Base-by-base conservation (phyloP, 805 yeast genomes). In the Metschnikowia lachancei region DNA sequence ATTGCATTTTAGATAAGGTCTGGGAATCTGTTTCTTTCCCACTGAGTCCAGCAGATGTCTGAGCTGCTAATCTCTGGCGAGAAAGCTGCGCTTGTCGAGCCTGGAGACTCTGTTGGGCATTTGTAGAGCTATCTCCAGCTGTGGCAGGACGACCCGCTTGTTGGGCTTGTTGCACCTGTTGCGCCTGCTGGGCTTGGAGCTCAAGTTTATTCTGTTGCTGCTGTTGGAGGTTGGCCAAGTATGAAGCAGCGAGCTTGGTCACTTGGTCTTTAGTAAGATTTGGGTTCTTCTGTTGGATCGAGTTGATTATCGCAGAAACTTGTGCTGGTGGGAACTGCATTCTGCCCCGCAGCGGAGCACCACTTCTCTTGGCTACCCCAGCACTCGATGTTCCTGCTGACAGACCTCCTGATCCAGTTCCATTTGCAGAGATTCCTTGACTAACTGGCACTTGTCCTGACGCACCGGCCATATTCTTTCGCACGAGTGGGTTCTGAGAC, bases 261-360 rank as follows among this genome's bases (percentile, higher is more conserved):
- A 83, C 86, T 55, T 83, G 85, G 46, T 79, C 83, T 50, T 81
- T 81, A 10, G 80, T 70, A 58, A 81, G 65, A 28, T 72, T 76
- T 1, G 89, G 89, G 59, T 83, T 78, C 55, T 81, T 81, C n/a
- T 75, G 65, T 58, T 82, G 86, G 44, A 83, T 82, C 37, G 82
- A 80, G 53, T 73, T 78, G 47, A 83, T 78, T 35, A 83, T 75
- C 1, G 85, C 83, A 9, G 85, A 75, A 3, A 83, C 85, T 54
- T 83, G 87, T 1, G 82, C 78, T 12, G 82, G 80, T 0, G 81
- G 76, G 61, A 81, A 77, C 36, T 69, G 72, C 17, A 71, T 63
- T 26, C 73, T 56, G 11, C 70, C 64, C 43, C 69, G 66, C 31
- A 42, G 19, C 2, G 56, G 53, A 2, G 39, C 33, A 1, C 39